Conservation (phyloP, 257 asterid species). For the Thymus mandschuricus region DNA sequence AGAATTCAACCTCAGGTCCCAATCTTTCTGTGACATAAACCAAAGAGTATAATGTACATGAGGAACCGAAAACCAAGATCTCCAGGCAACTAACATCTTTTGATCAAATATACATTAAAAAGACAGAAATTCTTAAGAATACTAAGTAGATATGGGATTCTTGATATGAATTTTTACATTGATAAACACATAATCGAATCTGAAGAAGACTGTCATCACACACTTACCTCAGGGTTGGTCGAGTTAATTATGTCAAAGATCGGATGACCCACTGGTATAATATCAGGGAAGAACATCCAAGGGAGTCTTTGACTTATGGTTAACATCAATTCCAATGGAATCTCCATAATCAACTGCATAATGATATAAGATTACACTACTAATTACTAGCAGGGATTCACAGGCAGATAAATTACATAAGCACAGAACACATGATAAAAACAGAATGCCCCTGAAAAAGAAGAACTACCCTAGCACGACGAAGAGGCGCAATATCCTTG, state of each 20-base stretch:
- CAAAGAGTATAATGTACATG: conserved; percentile 31
- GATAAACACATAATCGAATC: conserved; percentile 14
- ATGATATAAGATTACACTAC: conserved; percentile 25
- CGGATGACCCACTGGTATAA: conserved; percentile 93
- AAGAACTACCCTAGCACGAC: conserved; percentile 83
- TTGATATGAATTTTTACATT: not conserved
- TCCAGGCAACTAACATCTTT: conserved; percentile 12
- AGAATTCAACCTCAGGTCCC: conserved; percentile 74
- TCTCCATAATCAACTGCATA: conserved; percentile 93
- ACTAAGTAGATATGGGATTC: too few relatives aligned
- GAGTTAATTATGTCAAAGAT: conserved; percentile 93
- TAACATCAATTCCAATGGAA: conserved; percentile 94
- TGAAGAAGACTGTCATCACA: conserved; percentile 22
- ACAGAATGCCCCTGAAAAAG: conserved; percentile 10
- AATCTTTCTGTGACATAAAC: conserved; percentile 77
- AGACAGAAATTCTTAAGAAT: too few relatives aligned
- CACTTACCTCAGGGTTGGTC: conserved; percentile 87
- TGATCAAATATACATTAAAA: not conserved
- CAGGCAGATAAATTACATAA: not conserved
- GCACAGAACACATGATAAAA: not conserved
- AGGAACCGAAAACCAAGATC: conserved; percentile 27
- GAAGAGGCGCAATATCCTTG: conserved; percentile 89
- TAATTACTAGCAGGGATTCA: too few relatives aligned
- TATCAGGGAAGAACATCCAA: conserved; percentile 99
- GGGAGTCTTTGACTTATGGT: conserved; percentile 92